Conservation (phyloP, 495 filamentous ascomycete genomes). For the Hypomontagnella submonticulosa region DNA sequence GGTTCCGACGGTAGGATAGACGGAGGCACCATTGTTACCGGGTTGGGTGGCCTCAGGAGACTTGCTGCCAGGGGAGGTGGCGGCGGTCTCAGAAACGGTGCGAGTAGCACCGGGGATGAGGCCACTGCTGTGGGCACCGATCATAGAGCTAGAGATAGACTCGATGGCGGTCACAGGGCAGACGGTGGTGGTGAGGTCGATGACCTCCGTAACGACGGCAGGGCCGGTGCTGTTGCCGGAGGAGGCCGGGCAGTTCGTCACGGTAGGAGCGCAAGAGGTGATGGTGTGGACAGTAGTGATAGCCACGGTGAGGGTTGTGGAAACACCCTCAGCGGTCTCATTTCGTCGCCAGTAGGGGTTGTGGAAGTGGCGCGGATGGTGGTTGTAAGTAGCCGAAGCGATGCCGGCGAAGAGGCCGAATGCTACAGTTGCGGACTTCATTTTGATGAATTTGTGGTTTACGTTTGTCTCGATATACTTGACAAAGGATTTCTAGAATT, state of each 20-base stretch:
- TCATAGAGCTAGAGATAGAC: slow-evolving; percentile 55
- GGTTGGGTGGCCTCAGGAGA: slow-evolving; percentile 39
- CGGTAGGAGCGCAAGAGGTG: slow-evolving; percentile 69
- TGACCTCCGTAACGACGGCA: slow-evolving; percentile 57
- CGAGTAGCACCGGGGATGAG: slow-evolving; percentile 49
- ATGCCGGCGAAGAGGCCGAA: slow-evolving; percentile 59
- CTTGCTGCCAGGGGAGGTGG: slow-evolving; percentile 25
- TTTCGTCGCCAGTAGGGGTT: slow-evolving; percentile 53
- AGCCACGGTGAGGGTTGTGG: slow-evolving; percentile 61
- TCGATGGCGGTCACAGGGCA: slow-evolving; percentile 57
- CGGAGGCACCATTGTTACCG: slow-evolving; percentile 20
- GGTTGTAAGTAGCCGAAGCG: slow-evolving; percentile 52
- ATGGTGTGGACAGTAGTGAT: slow-evolving; percentile 69
- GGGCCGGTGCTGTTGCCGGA: slow-evolving; percentile 52
- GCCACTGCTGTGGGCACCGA: slow-evolving; percentile 50
- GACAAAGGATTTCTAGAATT: slow-evolving; percentile 39
- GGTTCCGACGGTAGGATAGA: slow-evolving; percentile 35
- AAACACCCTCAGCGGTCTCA: slow-evolving; percentile 44
- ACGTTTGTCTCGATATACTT: slow-evolving; percentile 23
- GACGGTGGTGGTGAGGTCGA: slow-evolving; percentile 57
- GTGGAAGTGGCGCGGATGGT: slow-evolving; percentile 55
- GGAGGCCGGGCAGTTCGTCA: slow-evolving; percentile 71
- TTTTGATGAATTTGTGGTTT: slow-evolving; percentile 49
- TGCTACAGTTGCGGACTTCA: slow-evolving; percentile 58
- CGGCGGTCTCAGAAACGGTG: slow-evolving; percentile 35